phyloP scores from a whole-genome alignment of 2,329 filamentous ascomycete species.

The Didymosphaeria variabile region DNA sequence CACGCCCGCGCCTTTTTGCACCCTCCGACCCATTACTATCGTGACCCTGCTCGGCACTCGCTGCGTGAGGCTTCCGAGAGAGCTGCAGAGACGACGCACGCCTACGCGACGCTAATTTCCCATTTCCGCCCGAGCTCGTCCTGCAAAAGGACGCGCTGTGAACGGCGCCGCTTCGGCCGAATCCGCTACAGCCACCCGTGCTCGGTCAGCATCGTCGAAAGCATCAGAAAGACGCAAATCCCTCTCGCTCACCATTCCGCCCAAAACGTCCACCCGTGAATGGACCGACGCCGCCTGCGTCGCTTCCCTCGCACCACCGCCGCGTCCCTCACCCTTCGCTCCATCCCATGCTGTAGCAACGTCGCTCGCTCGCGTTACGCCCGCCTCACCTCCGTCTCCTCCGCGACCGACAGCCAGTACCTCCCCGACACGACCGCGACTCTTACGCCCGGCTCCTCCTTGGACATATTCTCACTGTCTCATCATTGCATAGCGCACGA shows the following conservation, averaged over 20 bases:
- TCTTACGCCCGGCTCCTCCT: conserved; percentile 16
- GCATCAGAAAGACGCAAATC: conserved; percentile 9
- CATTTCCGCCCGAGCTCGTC: conserved; percentile 21
- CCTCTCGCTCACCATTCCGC: conserved; percentile 2
- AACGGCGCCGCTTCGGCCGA: conserved; percentile 15
- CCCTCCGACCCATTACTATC: neutral
- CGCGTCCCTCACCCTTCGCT: conserved; percentile 17
- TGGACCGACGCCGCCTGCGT: conserved; percentile 14
- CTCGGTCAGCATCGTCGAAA: conserved; percentile 20
- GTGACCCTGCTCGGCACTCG: conserved; percentile 2
- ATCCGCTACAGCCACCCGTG: conserved; percentile 18
- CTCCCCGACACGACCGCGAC: conserved; percentile 26
- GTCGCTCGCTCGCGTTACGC: conserved; percentile 24
- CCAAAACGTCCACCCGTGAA: conserved; percentile 6
- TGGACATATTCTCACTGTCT: conserved; percentile 16
- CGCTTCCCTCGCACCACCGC: conserved; percentile 19
- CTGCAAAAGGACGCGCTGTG: conserved; percentile 6
- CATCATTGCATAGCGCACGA: conserved; percentile 16
- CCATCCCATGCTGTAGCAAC: conserved; percentile 20
- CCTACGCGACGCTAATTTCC: conserved; percentile 21
- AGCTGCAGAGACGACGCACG: neutral
- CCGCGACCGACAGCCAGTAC: conserved; percentile 27
- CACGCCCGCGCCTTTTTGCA: neutral
- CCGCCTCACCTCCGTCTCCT: conserved; percentile 28
- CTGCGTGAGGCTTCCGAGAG: conserved; percentile 6